A percentile compares a stretch with the other conserved stretches of the same genome.
Conservation (phyloP, 768 basidiomycete species). For the Mycena vulgaris region DNA sequence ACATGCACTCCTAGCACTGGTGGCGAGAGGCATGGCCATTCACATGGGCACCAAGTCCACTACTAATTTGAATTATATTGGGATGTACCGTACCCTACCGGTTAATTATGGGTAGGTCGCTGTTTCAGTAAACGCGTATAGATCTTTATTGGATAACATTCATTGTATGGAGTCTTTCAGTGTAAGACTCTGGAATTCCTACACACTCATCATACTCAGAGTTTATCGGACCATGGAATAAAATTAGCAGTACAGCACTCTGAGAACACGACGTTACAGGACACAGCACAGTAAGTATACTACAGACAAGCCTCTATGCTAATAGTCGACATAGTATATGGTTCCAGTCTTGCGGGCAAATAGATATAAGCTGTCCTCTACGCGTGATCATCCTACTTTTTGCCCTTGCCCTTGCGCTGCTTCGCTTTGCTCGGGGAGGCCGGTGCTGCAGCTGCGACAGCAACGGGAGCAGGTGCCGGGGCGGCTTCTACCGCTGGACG, state of each 20-base stretch:
- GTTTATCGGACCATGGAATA: no score
- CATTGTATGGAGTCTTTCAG: no score
- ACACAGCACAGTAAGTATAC: neutral
- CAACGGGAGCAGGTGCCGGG: neutral
- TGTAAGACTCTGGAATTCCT: no score
- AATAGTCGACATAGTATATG: neutral
- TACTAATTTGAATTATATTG: no score
- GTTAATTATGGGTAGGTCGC: no score
- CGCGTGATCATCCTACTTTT: conserved; percentile 36
- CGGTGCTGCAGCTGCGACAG: conserved; percentile 21
- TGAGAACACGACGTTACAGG: neutral
- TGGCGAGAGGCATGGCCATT: no score
- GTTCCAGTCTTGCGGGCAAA: neutral
- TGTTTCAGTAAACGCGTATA: no score
- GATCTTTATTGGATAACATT: no score
- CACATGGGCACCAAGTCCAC: no score
- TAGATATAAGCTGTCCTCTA: neutral
- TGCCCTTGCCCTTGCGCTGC: conserved; percentile 51
- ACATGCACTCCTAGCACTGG: no score
- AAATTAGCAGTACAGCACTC: neutral
- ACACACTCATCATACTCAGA: no score
- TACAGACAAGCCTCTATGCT: neutral
- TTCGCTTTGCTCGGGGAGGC: conserved; percentile 42
- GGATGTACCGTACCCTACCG: no score
- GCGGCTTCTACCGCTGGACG: conserved; percentile 12